Base-by-base conservation (phyloP, 192 early-diverging fungal genomes). In the Linderina pennispora region DNA sequence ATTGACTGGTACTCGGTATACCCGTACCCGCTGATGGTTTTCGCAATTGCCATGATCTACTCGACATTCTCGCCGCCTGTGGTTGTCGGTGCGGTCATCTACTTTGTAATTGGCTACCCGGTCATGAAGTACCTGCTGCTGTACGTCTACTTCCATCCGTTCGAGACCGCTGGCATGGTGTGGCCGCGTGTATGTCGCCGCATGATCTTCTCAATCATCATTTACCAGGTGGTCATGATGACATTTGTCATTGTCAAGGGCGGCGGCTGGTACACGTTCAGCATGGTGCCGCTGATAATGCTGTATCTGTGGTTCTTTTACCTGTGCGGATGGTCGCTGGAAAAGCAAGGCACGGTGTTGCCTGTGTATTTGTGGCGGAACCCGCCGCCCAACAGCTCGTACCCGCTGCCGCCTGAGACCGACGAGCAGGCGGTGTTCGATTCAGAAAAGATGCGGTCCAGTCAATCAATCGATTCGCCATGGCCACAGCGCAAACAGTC, bases 81-180 rank as follows among this genome's bases (percentile, higher is more conserved):
- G 24, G 64, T 90, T 13, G 48, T 80, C 7, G 81, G 86, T 58
- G 84, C 81, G 1, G 60, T 77, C 9, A 58, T 86, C 11, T 90
- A 85, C 53, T 88, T 77, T 57, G 55, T 62, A 15, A 37, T 86
- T n/a, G 73, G 76, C 0, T 86, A 81, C 28, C 53, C 87, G 18
- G 79, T 82, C 2, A 78, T 72, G 66, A 88, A 88, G 62, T 90
- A 90, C 62, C 77, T 84, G 44, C 53, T 88, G 8, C 71, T 88
- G 23, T 87, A 86, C 71, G 83, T 89, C 4, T 84, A 84, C 37
- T 87, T 86, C 43, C 78, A 83, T 35, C 81, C 83, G n/a, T 83
- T 82, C 24, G 83, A 86, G 58, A 77, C 82, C 4, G 70, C 76
- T 16, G 87, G 87, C 18, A 58, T 73, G 50, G 77, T 74, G 20